A percentile compares a stretch with the other conserved stretches of the same genome.
Conservation (phyloP, 2,329 filamentous ascomycete species). For the Fonsecaea erecta region DNA sequence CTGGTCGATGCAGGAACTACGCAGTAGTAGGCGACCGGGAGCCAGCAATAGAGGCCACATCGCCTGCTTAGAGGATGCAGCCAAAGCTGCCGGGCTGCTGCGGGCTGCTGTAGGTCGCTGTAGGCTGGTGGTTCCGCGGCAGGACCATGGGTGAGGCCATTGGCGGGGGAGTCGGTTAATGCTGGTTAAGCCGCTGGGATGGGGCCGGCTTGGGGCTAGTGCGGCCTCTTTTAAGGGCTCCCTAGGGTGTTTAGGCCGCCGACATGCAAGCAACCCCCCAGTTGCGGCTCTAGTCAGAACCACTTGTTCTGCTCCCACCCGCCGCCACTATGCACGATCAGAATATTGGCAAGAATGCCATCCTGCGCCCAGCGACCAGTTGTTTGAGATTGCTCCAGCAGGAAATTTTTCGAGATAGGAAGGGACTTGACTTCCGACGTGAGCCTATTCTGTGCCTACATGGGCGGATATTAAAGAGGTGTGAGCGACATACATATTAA, state of each 20-base stretch:
- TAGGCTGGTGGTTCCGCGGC: conserved; percentile 1
- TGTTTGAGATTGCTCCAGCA: not conserved
- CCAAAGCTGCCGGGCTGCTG: not conserved
- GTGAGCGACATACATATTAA: not conserved
- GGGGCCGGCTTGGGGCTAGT: not conserved
- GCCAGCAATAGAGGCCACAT: not conserved
- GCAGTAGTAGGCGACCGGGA: not conserved
- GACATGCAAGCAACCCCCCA: not conserved
- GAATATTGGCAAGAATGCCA: not conserved
- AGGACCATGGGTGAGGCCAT: not conserved
- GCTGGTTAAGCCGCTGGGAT: not conserved
- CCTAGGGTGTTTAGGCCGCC: not conserved
- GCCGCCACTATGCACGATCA: conserved; percentile 19
- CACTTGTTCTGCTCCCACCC: conserved; percentile 8
- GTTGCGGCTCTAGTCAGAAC: not conserved
- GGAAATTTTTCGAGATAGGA: not conserved
- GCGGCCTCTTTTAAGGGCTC: not conserved
- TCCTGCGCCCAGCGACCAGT: not conserved
- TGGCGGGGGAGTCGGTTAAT: not conserved
- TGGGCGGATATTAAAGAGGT: not conserved
- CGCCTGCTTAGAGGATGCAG: not conserved
- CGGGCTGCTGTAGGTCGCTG: not conserved
- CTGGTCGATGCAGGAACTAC: conserved; percentile 17
- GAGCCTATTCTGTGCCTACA: not conserved
- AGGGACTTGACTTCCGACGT: not conserved